Evolutionary conservation across 2,329 filamentous ascomycete species (phyloP).

Genomic region (Fusarium paranaense): DNA sequence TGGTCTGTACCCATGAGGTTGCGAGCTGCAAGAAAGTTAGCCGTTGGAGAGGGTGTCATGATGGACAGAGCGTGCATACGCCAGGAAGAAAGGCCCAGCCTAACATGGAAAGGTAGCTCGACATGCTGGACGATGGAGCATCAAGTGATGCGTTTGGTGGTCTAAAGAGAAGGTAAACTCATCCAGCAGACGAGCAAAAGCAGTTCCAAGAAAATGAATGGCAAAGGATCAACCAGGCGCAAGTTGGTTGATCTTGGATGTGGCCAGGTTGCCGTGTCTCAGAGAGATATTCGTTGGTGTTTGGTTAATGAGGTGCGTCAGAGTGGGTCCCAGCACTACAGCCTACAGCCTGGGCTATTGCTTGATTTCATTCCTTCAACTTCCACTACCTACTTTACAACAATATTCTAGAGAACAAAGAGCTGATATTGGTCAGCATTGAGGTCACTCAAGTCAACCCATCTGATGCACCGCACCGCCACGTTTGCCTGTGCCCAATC

Average conservation of each 20-base stretch:
- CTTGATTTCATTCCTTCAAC: not conserved
- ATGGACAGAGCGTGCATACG: constrained; percentile 50
- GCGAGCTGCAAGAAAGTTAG: constrained; percentile 68
- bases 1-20: constrained; percentile 79
- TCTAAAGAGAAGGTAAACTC: not conserved
- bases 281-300: constrained; percentile 32
- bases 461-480: not conserved
- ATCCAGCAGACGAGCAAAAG: not conserved
- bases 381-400: not conserved
- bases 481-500: not conserved
- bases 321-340: constrained; percentile 33
- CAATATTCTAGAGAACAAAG: not conserved
- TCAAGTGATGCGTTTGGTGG: constrained; percentile 18
- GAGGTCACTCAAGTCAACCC: not conserved
- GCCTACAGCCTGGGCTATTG: not conserved
- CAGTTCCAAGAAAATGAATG: not conserved
- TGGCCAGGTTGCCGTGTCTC: constrained; percentile 34
- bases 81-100: constrained; percentile 69
- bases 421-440: not conserved
- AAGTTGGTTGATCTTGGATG: constrained; percentile 20
- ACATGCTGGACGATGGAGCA: constrained; percentile 55
- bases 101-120: constrained; percentile 63
- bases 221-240: not conserved
- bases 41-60: constrained; percentile 3
- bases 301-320: constrained; percentile 40